Base-by-base conservation (phyloP, 2,329 filamentous ascomycete species). In the Sphaerulina musiva region DNA sequence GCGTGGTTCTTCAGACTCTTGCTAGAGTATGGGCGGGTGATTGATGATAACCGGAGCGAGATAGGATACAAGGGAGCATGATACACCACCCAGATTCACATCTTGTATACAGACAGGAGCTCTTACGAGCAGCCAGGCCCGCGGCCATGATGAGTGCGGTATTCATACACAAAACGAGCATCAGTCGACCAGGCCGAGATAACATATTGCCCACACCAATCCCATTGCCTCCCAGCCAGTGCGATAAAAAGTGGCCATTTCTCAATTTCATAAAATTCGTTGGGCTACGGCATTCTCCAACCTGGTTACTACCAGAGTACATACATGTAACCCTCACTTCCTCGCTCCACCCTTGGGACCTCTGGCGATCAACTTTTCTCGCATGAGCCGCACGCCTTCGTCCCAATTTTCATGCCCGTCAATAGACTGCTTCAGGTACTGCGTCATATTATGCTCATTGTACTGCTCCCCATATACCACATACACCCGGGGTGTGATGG, bases 391-490 rank as follows among this genome's bases (percentile, higher is more conserved):
- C 32, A 78, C 69, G 1, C 69, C 75, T 45, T 70, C 68, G 4
- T 70, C 73, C 73, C 75, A 78, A 3, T 71, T 68, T 1, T 68
- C 71, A 17, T 42, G 36, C 8, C 44, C 47, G 41, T 57, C 85
- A 72, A 67, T 78, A 76, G 36, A 78, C 78, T 10, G 50, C 74
- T 46, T 69, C 58, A 93, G 66, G 61, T 87, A 90, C 52, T 89
- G 85, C n/a, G 73, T 75, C 75, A 93, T 84, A 70, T 88, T 90
- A 47, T 76, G 80, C 59, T 83, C 81, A 59, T 89, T 87, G 68
- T 91, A 90, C 56, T 80, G 78, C 71, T 92, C 87, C 0, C 88
- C 88, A 67, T 93, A 93, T 2, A 89, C 74, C 1, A 91, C 81
- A 49, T 75, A 76, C 0, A 83, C 86, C 20, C 73, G 73, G 0